phyloP scores from a whole-genome alignment of 805 yeast species.

The Lipomyces japonicus region DNA sequence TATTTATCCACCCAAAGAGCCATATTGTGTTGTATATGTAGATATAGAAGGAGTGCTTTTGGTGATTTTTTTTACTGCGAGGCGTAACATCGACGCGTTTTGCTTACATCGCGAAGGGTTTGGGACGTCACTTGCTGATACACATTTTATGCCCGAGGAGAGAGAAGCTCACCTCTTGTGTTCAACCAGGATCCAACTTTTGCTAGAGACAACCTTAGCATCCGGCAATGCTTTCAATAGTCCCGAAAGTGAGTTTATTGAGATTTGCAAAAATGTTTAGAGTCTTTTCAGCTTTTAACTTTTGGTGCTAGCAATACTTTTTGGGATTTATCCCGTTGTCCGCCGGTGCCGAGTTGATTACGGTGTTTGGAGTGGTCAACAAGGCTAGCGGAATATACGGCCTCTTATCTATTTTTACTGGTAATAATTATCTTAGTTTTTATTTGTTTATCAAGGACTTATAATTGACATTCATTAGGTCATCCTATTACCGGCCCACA shows the following conservation, averaged over 20 bases:
- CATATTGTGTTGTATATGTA: slow-evolving; percentile 45
- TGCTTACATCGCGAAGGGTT: too few relatives aligned
- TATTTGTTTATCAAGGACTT: neutral
- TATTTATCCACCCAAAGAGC: slow-evolving; percentile 96
- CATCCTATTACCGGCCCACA: slow-evolving; percentile 80
- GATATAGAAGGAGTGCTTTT: neutral
- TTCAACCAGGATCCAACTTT: too few relatives aligned
- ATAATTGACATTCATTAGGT: slow-evolving; percentile 42
- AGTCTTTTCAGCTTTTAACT: neutral
- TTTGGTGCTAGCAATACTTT: slow-evolving; percentile 39
- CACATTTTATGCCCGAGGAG: too few relatives aligned
- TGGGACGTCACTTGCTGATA: too few relatives aligned
- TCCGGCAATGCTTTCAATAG: neutral
- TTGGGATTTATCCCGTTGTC: slow-evolving; percentile 72
- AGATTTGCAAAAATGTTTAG: neutral
- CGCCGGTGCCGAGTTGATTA: slow-evolving; percentile 78
- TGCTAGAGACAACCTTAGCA: too few relatives aligned
- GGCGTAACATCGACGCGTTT: neutral
- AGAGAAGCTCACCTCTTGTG: too few relatives aligned
- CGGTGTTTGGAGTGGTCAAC: slow-evolving; percentile 73
- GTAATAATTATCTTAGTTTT: slow-evolving; percentile 15
- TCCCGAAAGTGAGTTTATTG: neutral
- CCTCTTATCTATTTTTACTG: slow-evolving; percentile 73
- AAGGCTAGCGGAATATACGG: slow-evolving; percentile 90
- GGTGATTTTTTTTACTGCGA: neutral